Percentiles rank a stretch among this genome's conserved stretches.
Evolutionary conservation across 2,329 filamentous ascomycete genomes (phyloP).

Genomic region (Fusarium anguioides): DNA sequence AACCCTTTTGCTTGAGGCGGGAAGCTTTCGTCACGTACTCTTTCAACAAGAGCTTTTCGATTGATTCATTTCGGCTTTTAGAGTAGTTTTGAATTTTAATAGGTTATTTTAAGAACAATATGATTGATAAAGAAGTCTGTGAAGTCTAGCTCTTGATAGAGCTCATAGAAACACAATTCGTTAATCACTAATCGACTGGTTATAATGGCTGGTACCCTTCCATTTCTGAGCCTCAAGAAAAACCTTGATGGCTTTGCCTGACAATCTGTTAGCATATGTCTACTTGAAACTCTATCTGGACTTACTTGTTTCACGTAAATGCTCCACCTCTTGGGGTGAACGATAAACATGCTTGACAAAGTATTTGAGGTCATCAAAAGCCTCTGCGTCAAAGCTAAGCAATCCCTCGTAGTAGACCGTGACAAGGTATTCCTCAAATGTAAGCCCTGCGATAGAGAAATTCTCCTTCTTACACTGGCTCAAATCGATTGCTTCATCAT

Average conservation of each 20-base stretch:
- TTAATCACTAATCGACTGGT: neutral
- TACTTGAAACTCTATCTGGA: fast-evolving
- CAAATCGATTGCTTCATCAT: neutral
- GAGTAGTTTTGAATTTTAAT: no score
- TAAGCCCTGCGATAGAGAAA: neutral
- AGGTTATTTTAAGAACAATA: no score
- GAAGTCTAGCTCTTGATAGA: no score
- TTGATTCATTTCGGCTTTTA: no score
- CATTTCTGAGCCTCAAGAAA: constrained; percentile 2
- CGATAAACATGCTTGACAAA: constrained; percentile 2
- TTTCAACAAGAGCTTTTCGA: no score
- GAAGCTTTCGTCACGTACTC: no score
- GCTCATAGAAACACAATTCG: no score
- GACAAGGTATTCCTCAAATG: constrained; percentile 5
- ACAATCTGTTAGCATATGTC: fast-evolving
- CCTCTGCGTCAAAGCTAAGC: neutral
- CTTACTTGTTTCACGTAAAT: neutral
- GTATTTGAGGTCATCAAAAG: neutral
- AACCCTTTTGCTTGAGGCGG: no score
- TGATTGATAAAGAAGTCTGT: no score
- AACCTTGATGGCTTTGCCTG: neutral
- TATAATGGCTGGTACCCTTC: neutral
- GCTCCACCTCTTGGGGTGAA: neutral
- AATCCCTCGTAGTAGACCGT: neutral
- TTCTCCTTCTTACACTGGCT: neutral